Evolutionary conservation across 1,284 basidiomycete species (phyloP), one percentile per base, ranked within the genome.

Genomic region (Mycena citricolor): DNA sequence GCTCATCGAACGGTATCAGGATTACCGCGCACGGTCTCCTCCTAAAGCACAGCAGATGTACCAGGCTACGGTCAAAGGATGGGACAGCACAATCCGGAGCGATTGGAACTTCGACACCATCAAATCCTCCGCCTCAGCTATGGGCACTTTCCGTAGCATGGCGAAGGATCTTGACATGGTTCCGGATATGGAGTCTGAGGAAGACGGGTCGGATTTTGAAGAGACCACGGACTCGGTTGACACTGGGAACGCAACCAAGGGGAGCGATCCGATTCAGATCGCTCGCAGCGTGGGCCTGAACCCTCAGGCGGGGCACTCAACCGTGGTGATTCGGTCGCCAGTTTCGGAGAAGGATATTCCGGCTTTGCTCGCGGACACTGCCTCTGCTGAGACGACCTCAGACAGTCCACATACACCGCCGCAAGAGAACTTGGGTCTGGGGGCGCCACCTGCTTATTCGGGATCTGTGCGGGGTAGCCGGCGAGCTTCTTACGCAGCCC

Each of bases 91-190:
- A 2, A 75, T 94, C 62, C 79, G 81, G 58, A 92, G 87, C 59
- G 91, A 94, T 52, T 97, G 94, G 94, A 91, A 91, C 63, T 99
- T 97, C 64, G 93, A 97, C 55, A 97, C 92, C 1, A 73, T 95
- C 55, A 83, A 79, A 52, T 79, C 83, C 24, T 74, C 48, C 8
- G 37, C 81, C 10, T 77, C 82, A 20, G 80, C 79, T 13, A 82
- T 88, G 80, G 86, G 85, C 36, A 83, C 84, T 3, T 79, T 82
- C 61, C 77, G 76, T 45, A 83, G 74, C 49, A 81, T 82, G 71
- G 73, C 79, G 5, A 79, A 74, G 54, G 85, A 86, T 55, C 64
- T 86, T 20, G 53, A 51, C 8, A 71, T 77, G 62, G 75, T 74
- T n/a, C 65, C 70, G 13, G 80, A 73, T 24, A 78, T 78, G 70